Base-by-base conservation (phyloP, 2,329 filamentous ascomycete genomes). In the Claviceps humidiphila region DNA sequence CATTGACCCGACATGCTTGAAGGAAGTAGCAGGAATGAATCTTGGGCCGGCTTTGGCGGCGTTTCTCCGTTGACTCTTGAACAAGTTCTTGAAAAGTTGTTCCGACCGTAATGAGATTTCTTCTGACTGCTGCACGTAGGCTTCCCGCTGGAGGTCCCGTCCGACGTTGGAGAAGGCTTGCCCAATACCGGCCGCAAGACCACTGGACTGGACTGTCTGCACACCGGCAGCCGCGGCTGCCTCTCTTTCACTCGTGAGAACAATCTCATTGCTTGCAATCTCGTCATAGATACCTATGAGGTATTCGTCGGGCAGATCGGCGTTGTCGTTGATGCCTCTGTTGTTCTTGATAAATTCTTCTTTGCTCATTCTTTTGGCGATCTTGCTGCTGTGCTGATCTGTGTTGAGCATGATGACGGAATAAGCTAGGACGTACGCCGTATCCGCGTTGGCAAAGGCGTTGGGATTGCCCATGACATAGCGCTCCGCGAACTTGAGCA, bases 321-420 rank as follows among this genome's bases (percentile, higher is more conserved):
- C 86, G 59, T 87, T 91, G 69, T 98, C 93, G 68, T 98, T 97
- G 73, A 98, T 98, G 53, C 93, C 93, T 30, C 93, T 77, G 67
- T 98, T 98, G 70, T 98, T 98, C 74, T 95, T 96, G 73, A 98
- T 95, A 64, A 98, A 98, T 59, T 98, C 94, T 56, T 95, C 87
- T 58, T 89, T 89, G 26, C 85, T 94, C 93, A 98, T 98, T 51
- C 89, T 83, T 59, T 80, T 81, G 1, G 74, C 76, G 60, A 98
- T 79, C 66, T 96, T 95, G 58, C 74, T 77, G 66, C 91, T 97
- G 71, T 98, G 93, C 59, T 91, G 80, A 72, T 98, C 93, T 1
- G 90, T 95, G 66, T 98, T 98, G 50, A 98, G 73, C 79, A 98
- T 75, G 60, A 98, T 96, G 52, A 97, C 93, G 0, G 91, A 97